Evolutionary conservation across 192 early-diverging fungal species (phyloP).

Genomic region (Backusella morwellensis): DNA sequence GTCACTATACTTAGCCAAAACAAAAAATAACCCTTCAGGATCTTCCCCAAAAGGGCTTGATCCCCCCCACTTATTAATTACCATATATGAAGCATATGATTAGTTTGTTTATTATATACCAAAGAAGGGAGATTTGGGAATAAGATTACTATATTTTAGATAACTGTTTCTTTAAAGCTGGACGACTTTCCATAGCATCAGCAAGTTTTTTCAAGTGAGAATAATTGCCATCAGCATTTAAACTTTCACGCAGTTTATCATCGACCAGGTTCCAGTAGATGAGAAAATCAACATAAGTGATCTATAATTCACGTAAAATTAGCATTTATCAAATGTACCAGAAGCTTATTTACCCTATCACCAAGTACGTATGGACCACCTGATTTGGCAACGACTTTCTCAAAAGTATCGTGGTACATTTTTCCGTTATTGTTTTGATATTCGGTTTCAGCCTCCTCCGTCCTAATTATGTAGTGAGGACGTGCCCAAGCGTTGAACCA

Average conservation of each 20-base stretch:
- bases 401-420: neutral
- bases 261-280: neutral
- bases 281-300: neutral
- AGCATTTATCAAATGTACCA: neutral
- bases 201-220: neutral
- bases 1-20: too few species aligned
- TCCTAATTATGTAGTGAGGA: neutral
- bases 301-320: neutral
- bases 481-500: neutral
- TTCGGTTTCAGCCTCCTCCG: neutral
- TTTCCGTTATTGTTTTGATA: neutral
- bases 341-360: neutral
- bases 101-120: too few species aligned
- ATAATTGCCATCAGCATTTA: neutral
- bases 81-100: neutral
- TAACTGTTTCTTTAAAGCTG: neutral
- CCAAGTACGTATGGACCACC: neutral
- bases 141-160: neutral
- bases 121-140: too few species aligned
- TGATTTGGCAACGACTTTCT: neutral
- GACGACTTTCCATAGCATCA: neutral
- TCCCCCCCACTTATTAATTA: too few species aligned
- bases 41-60: too few species aligned
- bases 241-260: neutral
- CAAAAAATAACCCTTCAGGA: too few species aligned